Percentiles rank a stretch among this genome's conserved stretches.
phyloP scores from a whole-genome alignment of 495 filamentous ascomycete genomes.

The Penicillium diatomitis region DNA sequence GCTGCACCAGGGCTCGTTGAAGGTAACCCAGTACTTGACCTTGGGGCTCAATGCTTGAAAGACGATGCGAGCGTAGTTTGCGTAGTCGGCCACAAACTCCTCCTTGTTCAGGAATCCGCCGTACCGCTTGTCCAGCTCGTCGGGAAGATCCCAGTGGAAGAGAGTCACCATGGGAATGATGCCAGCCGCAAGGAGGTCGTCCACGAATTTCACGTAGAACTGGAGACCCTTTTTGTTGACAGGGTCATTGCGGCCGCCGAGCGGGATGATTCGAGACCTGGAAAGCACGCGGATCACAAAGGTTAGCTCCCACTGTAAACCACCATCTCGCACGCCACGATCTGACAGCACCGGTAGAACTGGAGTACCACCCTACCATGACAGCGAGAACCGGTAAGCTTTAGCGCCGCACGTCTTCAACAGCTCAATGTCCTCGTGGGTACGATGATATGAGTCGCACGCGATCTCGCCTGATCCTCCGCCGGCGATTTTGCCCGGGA shows the following conservation, averaged over 20 bases:
- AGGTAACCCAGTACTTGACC: conserved; percentile 48
- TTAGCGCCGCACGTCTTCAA: conserved; percentile 55
- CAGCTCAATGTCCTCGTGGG: conserved; percentile 62
- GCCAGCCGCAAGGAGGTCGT: conserved; percentile 38
- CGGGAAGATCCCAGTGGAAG: conserved; percentile 47
- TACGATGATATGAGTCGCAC: conserved; percentile 70
- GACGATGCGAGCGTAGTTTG: conserved; percentile 39
- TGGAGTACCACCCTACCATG: conserved; percentile 39
- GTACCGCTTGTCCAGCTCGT: conserved; percentile 43
- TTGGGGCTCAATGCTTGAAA: conserved; percentile 37
- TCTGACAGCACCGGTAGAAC: too few relatives aligned
- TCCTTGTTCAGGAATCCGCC: conserved; percentile 43
- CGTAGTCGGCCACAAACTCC: conserved; percentile 43
- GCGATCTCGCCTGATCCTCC: conserved; percentile 59
- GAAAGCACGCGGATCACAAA: background rate
- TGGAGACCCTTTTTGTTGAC: conserved; percentile 40
- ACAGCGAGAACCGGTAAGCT: conserved; percentile 67
- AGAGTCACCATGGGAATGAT: conserved; percentile 45
- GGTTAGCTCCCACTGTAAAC: background rate
- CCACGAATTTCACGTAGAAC: conserved; percentile 41
- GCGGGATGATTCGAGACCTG: conserved; percentile 62
- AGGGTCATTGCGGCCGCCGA: conserved; percentile 38
- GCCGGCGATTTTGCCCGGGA: conserved; percentile 66
- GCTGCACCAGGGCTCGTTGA: conserved; percentile 48
- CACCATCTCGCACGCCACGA: too few relatives aligned